Conservation (phyloP, 371 early-diverging fungal species). For the Mucor sp. region DNA sequence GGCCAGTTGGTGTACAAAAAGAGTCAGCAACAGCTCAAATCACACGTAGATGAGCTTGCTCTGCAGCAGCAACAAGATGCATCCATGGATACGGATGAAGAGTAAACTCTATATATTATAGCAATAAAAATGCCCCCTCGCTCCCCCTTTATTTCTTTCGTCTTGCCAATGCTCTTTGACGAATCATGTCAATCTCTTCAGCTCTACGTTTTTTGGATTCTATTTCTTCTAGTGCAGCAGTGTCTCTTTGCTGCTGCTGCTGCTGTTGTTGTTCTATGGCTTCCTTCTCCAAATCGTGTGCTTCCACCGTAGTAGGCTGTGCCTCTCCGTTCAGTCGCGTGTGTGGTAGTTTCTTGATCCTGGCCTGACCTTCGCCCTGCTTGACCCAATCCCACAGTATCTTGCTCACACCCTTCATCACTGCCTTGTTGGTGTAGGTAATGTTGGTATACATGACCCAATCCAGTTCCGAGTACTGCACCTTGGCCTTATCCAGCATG, state of each 20-base stretch:
- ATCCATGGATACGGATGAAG: background rate
- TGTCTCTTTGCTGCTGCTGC: slow-evolving; percentile 8
- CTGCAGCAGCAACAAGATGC: background rate
- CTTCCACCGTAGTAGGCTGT: slow-evolving; percentile 33
- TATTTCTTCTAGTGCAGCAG: slow-evolving; percentile 5
- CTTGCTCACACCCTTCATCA: slow-evolving; percentile 70
- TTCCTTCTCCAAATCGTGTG: slow-evolving; percentile 26
- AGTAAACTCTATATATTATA: background rate
- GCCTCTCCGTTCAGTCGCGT: slow-evolving; percentile 47
- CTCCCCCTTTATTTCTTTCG: slow-evolving; percentile 16
- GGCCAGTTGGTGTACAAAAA: slow-evolving; percentile 72
- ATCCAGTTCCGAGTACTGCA: slow-evolving; percentile 56
- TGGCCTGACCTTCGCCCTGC: slow-evolving; percentile 37
- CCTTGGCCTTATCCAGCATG: slow-evolving; percentile 44
- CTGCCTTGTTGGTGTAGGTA: slow-evolving; percentile 65
- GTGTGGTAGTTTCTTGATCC: slow-evolving; percentile 35
- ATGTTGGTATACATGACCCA: slow-evolving; percentile 82
- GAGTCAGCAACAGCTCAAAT: slow-evolving; percentile 71
- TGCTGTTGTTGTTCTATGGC: slow-evolving; percentile 22
- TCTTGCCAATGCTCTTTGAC: slow-evolving; percentile 58
- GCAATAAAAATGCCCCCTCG: background rate
- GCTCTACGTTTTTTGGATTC: slow-evolving; percentile 38
- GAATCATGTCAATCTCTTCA: slow-evolving; percentile 49
- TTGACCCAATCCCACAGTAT: slow-evolving; percentile 59
- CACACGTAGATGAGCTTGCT: background rate